A percentile compares a stretch with the other conserved stretches of the same genome.
These are phyloP conservation scores for Vigna nakashimae DNA, from an alignment of 306 rosid genomes.

Conservation along the genomic window DNA sequence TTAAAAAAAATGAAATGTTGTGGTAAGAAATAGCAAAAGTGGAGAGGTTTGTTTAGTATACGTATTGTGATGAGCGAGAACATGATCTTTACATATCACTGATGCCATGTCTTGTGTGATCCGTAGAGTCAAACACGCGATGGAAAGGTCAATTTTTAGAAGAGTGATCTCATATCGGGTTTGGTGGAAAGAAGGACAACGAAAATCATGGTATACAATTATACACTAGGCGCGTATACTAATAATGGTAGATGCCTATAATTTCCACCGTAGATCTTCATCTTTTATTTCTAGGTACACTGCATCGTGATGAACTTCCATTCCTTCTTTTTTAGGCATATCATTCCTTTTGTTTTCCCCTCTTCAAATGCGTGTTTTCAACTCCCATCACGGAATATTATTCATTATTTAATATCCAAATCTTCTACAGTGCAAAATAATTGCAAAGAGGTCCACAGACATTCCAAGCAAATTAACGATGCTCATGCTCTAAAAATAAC, in stretches of 20 bases:
- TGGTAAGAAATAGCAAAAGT: too few relatives aligned
- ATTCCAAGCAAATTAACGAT: slow-evolving; percentile 36
- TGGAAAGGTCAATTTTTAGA: slow-evolving; percentile 33
- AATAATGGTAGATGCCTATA: background rate
- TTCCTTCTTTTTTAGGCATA: background rate
- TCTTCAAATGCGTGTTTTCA: background rate
- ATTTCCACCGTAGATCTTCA: background rate
- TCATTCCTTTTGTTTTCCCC: background rate
- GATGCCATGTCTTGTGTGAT: slow-evolving; percentile 32
- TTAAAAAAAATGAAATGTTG: too few relatives aligned
- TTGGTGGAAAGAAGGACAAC: slow-evolving; percentile 14
- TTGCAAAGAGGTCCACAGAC: slow-evolving; percentile 8
- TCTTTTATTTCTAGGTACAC: background rate
- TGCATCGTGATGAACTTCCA: background rate
- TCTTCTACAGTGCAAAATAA: slow-evolving; percentile 5
- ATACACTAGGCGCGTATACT: slow-evolving; percentile 1
- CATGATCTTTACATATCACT: slow-evolving; percentile 43
- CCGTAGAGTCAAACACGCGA: background rate
- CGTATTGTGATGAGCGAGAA: background rate
- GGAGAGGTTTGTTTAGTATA: too few relatives aligned
- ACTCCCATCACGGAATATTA: background rate
- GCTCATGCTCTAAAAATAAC: slow-evolving; percentile 2
- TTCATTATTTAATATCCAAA: slow-evolving; percentile 1
- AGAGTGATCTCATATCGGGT: slow-evolving; percentile 11
- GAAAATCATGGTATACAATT: slow-evolving; percentile 31